Base-by-base conservation (phyloP, 768 basidiomycete species). In the Suillus hirtellus region DNA sequence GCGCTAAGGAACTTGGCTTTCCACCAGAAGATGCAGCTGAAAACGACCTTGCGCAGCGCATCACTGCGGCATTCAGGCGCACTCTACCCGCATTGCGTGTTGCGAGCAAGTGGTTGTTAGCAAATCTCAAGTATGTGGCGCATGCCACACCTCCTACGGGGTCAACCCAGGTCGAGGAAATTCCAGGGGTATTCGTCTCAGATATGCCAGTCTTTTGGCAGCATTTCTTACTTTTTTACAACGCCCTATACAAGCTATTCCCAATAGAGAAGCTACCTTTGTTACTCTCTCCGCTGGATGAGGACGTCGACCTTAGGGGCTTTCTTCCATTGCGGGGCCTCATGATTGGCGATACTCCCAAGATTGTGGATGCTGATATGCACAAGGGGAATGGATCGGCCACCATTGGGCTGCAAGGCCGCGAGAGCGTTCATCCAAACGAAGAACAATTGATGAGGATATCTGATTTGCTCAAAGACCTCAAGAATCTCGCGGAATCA, bases 391-490 rank as follows among this genome's bases (percentile, higher is more conserved):
- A 34, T 70, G 35, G 68, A 77, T 63, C 69, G 72, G 52, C 60
- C 64, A 27, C 43, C 59, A 37, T 38, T 19, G 46, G 49, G n/a
- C 46, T 67, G 66, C 63, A 79, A 74, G 68, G 77, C 61, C 65
- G 68, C 59, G 75, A 83, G 65, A 82, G 80, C 42, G 84, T 85
- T 1, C 89, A 99, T 77, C 97, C 97, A 9, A 99, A 99, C 68
- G 95, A 92, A 63, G 95, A 96, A 79, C 92, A 96, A 68, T 77
- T 99, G 49, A 96, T 98, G 93, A 83, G 97, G 67, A 91, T 99
- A 63, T 82, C 86, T 53, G 96, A 97, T 76, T 78, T 97, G 47
- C 79, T 95, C 54, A 76, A 82, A 15, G 94, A 97, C 70, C 90
- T 89, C 1, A 81, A 77, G 65, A 73, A 78, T 6, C 72, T 96